Evolutionary conservation across 352 stramenopile genomes (phyloP), one percentile per base, ranked within the genome.

Genomic region (Ophiocytium majus): DNA sequence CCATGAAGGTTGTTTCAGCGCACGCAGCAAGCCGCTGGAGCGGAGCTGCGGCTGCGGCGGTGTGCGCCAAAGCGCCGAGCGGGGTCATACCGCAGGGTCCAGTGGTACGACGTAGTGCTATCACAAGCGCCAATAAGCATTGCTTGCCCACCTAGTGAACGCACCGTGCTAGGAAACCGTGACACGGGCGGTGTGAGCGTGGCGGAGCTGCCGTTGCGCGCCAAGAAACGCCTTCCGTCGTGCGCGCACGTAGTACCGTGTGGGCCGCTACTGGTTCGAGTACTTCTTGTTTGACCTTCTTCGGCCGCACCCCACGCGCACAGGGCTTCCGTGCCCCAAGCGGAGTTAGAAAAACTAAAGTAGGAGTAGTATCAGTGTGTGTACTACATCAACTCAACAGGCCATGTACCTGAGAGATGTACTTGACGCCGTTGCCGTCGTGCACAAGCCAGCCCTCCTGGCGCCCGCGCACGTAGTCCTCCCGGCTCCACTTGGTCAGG

Each of bases 361-460:
- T 14, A 57, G 43, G 5, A 14, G 43, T 14, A 57, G 5, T 14
- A 14, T 5, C 43, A 57, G 14, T 5, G 43, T 5, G 5, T 5
- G 43, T 57, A 14, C 5, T 57, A 5, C 43, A 57, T 57, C n/a
- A n/a, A 14, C 43, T 57, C 43, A 57, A 5, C 43, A 57, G 43
- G 14, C 43, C 43, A 57, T 57, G 43, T 57, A 57, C 80, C 75
- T 90, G 78, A 14, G 83, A 33, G 49, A 91, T 89, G 84, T 92
- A 92, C 95, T 99, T 99, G 86, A 98, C 97, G 91, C 98, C 96
- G 91, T 99, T 99, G 89, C 97, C 97, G 90, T 98, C 97, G 5
- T 97, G 90, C 31, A 91, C 86, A 23, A 99, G 92, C 86, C 93
- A 94, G 89, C 97, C 97, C 85, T 95, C 94, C 82, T 97, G 93